Evolutionary conservation across 306 rosid species (phyloP).

Genomic region (Trichosanthes truncata): DNA sequence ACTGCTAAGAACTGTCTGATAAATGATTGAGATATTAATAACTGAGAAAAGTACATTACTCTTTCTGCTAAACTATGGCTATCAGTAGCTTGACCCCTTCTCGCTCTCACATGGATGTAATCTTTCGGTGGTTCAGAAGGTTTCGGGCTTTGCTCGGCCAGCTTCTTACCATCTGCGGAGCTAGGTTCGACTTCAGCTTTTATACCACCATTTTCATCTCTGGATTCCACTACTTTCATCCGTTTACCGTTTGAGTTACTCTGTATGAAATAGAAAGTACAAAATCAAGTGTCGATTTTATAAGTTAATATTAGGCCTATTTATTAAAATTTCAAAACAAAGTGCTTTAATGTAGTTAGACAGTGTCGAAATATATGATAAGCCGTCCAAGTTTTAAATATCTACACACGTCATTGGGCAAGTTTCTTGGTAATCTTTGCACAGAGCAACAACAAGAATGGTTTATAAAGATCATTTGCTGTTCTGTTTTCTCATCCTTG

Average conservation of each 20-base stretch:
- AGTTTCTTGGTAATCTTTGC: background rate
- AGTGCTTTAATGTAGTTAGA: background rate
- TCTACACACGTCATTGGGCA: background rate
- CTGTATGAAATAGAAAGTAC: slow-evolving; percentile 22
- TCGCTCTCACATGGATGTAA: slow-evolving; percentile 87
- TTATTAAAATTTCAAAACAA: background rate
- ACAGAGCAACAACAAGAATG: background rate
- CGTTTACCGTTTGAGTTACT: slow-evolving; percentile 40
- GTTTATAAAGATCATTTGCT: background rate
- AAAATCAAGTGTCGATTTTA: background rate
- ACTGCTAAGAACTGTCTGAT: background rate
- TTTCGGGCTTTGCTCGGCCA: slow-evolving; percentile 30
- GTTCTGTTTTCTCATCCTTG: background rate
- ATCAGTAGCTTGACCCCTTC: slow-evolving; percentile 99
- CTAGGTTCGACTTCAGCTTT: slow-evolving; percentile 38
- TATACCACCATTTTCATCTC: slow-evolving; percentile 21
- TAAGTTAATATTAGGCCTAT: background rate
- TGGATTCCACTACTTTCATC: slow-evolving; percentile 30
- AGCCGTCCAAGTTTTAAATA: background rate
- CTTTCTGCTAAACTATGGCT: slow-evolving; percentile 94
- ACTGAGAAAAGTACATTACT: slow-evolving; percentile 29
- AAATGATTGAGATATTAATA: background rate
- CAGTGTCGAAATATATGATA: background rate
- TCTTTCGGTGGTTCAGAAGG: slow-evolving; percentile 71
- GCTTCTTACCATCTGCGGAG: slow-evolving; percentile 38